These are phyloP conservation scores for Vanilla planifolia DNA, from an alignment of 106 monocot genomes.

Conservation along the genomic window DNA sequence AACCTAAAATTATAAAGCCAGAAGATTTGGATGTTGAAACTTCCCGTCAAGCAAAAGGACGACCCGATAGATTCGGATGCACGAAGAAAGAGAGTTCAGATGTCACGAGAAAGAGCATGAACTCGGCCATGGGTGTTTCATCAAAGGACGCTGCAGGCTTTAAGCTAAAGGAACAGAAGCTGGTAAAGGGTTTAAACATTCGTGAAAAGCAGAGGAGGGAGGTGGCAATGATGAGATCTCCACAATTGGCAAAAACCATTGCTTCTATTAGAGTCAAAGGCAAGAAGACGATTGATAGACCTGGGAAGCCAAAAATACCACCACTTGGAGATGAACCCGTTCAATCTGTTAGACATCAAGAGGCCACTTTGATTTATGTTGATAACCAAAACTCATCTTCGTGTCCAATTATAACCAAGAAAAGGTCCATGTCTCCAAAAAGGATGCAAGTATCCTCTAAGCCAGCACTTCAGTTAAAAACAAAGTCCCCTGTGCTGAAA, in stretches of 20 bases:
- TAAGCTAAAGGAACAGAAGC: constrained; percentile 7
- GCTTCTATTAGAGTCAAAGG: neutral
- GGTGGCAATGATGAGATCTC: constrained; percentile 1
- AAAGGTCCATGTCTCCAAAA: constrained; percentile 10
- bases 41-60: neutral
- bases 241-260: neutral
- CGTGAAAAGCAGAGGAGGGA: constrained; percentile 12
- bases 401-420: constrained; percentile 13
- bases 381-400: constrained; percentile 7
- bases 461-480: constrained; percentile 1
- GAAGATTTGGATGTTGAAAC: neutral
- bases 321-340: neutral
- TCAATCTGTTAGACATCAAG: neutral
- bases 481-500: constrained; percentile 5
- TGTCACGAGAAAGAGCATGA: neutral
- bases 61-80: neutral
- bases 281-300: constrained; percentile 13
- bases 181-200: constrained; percentile 5
- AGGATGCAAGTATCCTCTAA: constrained; percentile 5
- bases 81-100: constrained; percentile 1
- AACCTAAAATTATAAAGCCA: neutral
- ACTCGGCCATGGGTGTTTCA: neutral
- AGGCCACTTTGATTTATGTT: constrained; percentile 8
- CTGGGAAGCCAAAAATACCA: neutral
- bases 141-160: neutral